These are phyloP conservation scores for Panellus pusillus DNA, from an alignment of 768 basidiomycete species.

Conservation along the genomic window DNA sequence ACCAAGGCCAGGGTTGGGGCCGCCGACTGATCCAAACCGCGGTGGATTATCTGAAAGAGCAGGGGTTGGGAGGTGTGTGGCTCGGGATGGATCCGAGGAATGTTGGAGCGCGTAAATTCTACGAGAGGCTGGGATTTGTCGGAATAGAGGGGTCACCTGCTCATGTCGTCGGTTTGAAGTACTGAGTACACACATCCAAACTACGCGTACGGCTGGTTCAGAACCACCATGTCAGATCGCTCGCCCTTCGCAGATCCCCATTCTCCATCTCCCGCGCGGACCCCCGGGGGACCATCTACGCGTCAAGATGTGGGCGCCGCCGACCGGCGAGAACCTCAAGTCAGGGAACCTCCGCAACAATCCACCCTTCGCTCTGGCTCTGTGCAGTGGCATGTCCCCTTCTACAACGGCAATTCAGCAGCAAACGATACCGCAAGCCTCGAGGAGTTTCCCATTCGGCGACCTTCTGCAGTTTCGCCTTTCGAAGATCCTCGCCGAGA, in stretches of 20 bases:
- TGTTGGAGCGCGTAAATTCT: conserved; percentile 58
- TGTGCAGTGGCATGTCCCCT: conserved; percentile 30
- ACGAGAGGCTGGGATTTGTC: conserved; percentile 61
- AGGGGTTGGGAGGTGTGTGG: conserved; percentile 59
- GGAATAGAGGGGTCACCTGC: conserved; percentile 52
- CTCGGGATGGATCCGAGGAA: conserved; percentile 70
- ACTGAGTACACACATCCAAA: too few relatives aligned
- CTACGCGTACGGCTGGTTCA: neutral
- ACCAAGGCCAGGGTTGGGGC: conserved; percentile 75
- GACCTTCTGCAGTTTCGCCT: conserved; percentile 22
- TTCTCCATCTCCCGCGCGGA: neutral
- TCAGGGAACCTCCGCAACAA: conserved; percentile 16
- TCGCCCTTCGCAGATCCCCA: neutral
- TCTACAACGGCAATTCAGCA: conserved; percentile 22
- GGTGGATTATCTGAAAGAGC: conserved; percentile 51
- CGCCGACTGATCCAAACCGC: conserved; percentile 56
- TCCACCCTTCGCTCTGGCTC: conserved; percentile 19
- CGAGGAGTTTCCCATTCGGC: conserved; percentile 31
- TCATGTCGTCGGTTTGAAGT: conserved; percentile 53
- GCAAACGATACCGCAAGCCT: conserved; percentile 17
- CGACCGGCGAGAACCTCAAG: conserved; percentile 2
- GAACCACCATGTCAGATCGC: neutral
- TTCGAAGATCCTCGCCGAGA: conserved; percentile 25
- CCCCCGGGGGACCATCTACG: too few relatives aligned
- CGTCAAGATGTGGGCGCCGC: too few relatives aligned